Percentiles rank a stretch among this genome's conserved stretches.
These are phyloP conservation scores for Fusarium sp. DNA, from an alignment of 2,329 filamentous ascomycete species.

Conservation along the genomic window DNA sequence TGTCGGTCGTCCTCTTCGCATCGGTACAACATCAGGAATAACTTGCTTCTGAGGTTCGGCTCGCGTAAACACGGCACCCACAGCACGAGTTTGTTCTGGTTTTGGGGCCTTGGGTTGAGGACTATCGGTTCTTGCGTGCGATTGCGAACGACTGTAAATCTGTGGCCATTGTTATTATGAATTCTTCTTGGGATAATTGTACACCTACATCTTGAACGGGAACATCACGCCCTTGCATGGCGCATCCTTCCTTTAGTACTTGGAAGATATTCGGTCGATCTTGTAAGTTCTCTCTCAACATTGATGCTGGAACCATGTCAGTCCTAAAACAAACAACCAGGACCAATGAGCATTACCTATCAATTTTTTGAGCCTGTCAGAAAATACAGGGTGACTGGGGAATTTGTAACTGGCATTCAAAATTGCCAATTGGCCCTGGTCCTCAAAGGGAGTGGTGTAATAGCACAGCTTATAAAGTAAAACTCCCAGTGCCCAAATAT, in stretches of 20 bases:
- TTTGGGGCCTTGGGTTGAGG: slow-evolving; percentile 63
- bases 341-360: slow-evolving; percentile 68
- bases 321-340: background rate
- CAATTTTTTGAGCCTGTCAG: slow-evolving; percentile 85
- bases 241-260: slow-evolving; percentile 84
- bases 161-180: slow-evolving; percentile 46
- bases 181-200: background rate
- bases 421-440: slow-evolving; percentile 96
- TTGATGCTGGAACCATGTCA: slow-evolving; percentile 71
- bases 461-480: slow-evolving; percentile 98
- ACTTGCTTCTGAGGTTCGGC: slow-evolving; percentile 73
- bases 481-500: slow-evolving; percentile 97
- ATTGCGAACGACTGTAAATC: slow-evolving; percentile 75
- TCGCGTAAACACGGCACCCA: slow-evolving; percentile 85
- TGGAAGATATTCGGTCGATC: slow-evolving; percentile 92
- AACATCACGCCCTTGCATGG: slow-evolving; percentile 86
- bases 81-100: slow-evolving; percentile 64
- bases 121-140: slow-evolving; percentile 66
- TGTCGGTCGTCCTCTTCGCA: slow-evolving; percentile 81
- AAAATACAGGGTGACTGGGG: slow-evolving; percentile 87
- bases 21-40: slow-evolving; percentile 90
- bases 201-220: slow-evolving; percentile 87
- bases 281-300: slow-evolving; percentile 86
- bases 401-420: slow-evolving; percentile 95
- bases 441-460: slow-evolving; percentile 98